Evolutionary conservation across 2,329 filamentous ascomycete genomes (phyloP).

Genomic region (Cryphonectria radicalis): DNA sequence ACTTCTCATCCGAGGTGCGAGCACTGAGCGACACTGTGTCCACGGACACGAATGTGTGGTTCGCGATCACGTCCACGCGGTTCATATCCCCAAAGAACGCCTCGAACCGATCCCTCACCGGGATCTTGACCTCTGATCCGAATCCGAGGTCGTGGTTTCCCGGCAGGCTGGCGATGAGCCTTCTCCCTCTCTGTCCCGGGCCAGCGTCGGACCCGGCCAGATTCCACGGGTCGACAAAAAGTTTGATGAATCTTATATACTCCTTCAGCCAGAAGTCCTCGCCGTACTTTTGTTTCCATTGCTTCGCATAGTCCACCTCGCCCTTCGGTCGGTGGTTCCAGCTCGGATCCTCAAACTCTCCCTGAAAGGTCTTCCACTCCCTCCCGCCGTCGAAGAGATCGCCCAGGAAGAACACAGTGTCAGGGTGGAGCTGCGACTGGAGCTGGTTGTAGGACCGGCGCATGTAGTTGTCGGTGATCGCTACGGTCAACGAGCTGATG

Average conservation of each 20-base stretch:
- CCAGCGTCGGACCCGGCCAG: slow-evolving; percentile 58
- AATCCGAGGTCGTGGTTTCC: slow-evolving; percentile 97
- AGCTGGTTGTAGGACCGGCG: slow-evolving; percentile 80
- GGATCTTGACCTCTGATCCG: slow-evolving; percentile 78
- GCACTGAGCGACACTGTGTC: slow-evolving; percentile 90
- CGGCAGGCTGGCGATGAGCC: slow-evolving; percentile 82
- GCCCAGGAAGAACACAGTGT: slow-evolving; percentile 88
- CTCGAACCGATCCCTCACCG: slow-evolving; percentile 82
- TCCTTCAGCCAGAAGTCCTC: slow-evolving; percentile 85
- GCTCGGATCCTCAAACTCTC: slow-evolving; percentile 61
- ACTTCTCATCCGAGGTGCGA: slow-evolving; percentile 55
- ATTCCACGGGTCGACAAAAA: slow-evolving; percentile 78
- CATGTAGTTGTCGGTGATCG: slow-evolving; percentile 87
- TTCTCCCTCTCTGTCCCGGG: slow-evolving; percentile 68
- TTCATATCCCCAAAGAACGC: slow-evolving; percentile 92
- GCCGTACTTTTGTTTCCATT: slow-evolving; percentile 76
- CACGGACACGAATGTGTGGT: slow-evolving; percentile 92
- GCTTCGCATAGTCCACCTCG: slow-evolving; percentile 61
- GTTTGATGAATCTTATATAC: slow-evolving; percentile 81
- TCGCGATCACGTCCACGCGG: slow-evolving; percentile 86
- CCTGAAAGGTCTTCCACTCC: slow-evolving; percentile 82
- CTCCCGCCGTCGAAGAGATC: slow-evolving; percentile 95
- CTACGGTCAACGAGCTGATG: slow-evolving; percentile 56
- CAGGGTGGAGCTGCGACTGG: slow-evolving; percentile 76
- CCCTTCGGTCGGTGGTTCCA: slow-evolving; percentile 59